Evolutionary conservation across 2,329 filamentous ascomycete genomes (phyloP).

Genomic region (Capronia coronata): DNA sequence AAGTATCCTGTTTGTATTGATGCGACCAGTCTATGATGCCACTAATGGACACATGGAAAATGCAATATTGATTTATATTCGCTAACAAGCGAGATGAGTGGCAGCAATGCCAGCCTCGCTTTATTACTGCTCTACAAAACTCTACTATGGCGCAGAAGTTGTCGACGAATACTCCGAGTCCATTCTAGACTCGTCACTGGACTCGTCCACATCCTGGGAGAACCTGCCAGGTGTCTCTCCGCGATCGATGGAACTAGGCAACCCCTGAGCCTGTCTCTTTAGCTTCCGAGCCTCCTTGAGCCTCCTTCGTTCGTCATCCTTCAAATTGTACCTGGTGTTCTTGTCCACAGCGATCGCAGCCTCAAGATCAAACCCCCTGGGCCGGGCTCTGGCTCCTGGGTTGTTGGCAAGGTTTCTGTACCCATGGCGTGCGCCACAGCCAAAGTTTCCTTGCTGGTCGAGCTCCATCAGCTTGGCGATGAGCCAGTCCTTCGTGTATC

Average conservation of each 20-base stretch:
- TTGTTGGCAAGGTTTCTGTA: conserved; percentile 6
- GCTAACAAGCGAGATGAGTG: no score
- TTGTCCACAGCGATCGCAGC: neutral
- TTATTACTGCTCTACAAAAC: no score
- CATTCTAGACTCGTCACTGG: neutral
- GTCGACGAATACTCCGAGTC: neutral
- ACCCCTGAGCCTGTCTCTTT: neutral
- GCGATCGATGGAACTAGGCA: neutral
- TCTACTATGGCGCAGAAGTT: neutral
- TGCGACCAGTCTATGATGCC: no score
- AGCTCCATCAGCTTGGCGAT: conserved; percentile 9
- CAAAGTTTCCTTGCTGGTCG: conserved; percentile 10
- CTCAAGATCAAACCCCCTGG: conserved; percentile 4
- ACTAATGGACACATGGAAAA: no score
- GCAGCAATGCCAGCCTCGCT: no score
- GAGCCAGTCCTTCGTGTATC: conserved; percentile 3
- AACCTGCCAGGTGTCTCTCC: neutral
- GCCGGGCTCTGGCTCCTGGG: neutral
- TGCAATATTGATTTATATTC: no score
- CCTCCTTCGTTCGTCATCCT: neutral
- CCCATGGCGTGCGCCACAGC: conserved; percentile 7
- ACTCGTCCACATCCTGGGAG: neutral
- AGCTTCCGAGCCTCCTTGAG: neutral
- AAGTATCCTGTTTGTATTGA: no score
- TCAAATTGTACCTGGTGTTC: neutral